Base-by-base conservation (phyloP, 2,329 filamentous ascomycete species). In the Claviceps monticola region DNA sequence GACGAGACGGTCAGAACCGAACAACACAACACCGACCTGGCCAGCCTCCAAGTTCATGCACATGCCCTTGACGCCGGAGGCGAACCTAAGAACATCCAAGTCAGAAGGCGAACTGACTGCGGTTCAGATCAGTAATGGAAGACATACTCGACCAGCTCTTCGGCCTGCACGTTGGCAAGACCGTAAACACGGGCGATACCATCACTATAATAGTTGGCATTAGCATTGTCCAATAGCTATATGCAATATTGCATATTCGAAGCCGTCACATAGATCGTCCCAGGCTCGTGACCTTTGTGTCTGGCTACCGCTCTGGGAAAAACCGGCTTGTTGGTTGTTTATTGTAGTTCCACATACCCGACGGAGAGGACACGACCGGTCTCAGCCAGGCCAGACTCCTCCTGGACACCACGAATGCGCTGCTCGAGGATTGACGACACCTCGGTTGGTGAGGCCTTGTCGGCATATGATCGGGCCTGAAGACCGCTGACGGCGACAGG, bases 1-100 rank as follows among this genome's bases (percentile, higher is more conserved):
- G 83, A 98, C 93, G 66, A 96, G 82, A 90, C 93, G 90, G 79
- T 98, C 93, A 70, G 93, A 97, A 84, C 93, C 93, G 83, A 98
- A 98, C 70, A 98, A 83, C 83, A 98, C 93, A 68, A 98, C 90
- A 95, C 93, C 93, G 78, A 98, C 93, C 78, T 97, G 93, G 74
- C 93, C 93, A 74, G 93, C 93, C 80, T 98, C 93, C 76, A 98
- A 84, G 87, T 98, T 98, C 91, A 98, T 97, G 88, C 91, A 97
- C 93, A 98, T 98, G 74, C 93, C 93, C 85, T 97, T 97, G 76
- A 97, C 93, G 74, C 93, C 93, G 61, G 93, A 98, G 68, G 93
- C 88, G 80, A 98, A 98, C 81, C 90, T 96, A 26, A 47, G 29
- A 54, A 16, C n/a, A 26, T 13, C 26, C 5, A 37, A n/a, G 51